A percentile compares a stretch with the other conserved stretches of the same genome.
Evolutionary conservation across 2,329 filamentous ascomycete genomes (phyloP).

Genomic region (Graphiopsis chlorocephala): DNA sequence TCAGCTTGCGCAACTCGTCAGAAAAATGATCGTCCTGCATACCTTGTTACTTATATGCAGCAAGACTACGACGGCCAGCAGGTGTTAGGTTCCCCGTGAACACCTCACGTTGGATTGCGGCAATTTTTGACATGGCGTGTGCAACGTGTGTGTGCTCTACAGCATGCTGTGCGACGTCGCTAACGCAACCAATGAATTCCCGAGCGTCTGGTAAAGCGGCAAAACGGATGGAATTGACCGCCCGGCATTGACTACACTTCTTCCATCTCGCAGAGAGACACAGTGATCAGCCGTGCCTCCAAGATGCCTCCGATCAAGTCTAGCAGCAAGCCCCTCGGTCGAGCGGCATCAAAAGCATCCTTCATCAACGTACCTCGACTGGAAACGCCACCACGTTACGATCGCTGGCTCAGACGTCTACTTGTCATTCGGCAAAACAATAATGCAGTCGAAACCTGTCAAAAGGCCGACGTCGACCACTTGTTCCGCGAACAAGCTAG

Average conservation of each 20-base stretch:
- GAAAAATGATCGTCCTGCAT: neutral
- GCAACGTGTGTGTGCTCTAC: neutral
- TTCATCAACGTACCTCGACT: neutral
- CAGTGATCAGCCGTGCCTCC: neutral
- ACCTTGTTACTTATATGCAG: neutral
- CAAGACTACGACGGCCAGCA: no score
- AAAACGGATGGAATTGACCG: neutral
- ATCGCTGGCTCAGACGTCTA: neutral
- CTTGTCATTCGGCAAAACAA: neutral
- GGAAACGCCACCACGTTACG: neutral
- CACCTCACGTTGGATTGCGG: neutral
- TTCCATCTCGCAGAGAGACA: neutral
- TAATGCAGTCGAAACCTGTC: neutral
- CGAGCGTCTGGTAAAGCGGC: neutral
- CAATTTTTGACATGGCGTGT: neutral
- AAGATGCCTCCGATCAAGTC: neutral
- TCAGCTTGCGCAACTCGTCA: neutral
- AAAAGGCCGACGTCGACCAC: neutral
- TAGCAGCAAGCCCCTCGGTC: neutral
- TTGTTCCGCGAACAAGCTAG: neutral
- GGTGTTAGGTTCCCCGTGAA: neutral
- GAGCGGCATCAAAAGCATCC: neutral
- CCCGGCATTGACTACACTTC: neutral
- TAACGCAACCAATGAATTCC: neutral
- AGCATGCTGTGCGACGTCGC: neutral